These are phyloP conservation scores for Thalassiosira allenii DNA, from an alignment of 352 stramenopile species.

Conservation along the genomic window DNA sequence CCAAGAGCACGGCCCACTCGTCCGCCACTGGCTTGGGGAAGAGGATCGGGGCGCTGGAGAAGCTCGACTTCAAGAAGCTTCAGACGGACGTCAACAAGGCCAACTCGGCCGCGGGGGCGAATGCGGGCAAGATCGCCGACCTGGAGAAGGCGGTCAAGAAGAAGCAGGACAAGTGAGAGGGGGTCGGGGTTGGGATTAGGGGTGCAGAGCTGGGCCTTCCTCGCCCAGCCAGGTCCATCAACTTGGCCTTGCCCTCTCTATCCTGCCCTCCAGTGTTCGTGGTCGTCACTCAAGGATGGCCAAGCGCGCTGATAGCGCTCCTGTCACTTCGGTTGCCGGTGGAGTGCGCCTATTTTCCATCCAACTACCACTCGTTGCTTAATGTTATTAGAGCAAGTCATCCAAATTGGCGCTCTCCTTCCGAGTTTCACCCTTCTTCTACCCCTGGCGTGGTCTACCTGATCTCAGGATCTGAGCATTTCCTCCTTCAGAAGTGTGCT, in stretches of 20 bases:
- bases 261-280: conserved; percentile 1
- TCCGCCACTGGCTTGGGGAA: too few relatives aligned
- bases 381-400: neutral
- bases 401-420: neutral
- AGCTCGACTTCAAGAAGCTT: neutral
- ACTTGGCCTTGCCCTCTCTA: neutral
- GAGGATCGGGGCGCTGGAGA: too few relatives aligned
- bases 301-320: conserved; percentile 26
- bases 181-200: neutral
- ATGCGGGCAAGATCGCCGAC: neutral
- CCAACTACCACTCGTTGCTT: neutral
- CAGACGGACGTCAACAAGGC: neutral
- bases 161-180: neutral
- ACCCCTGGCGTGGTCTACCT: neutral
- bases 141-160: neutral
- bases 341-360: conserved; percentile 17
- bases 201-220: neutral
- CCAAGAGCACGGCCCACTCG: too few relatives aligned
- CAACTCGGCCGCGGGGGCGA: neutral
- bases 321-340: conserved; percentile 5
- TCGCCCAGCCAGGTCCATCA: neutral
- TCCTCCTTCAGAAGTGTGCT: neutral
- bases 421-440: neutral
- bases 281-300: conserved; percentile 33
- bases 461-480: neutral